phyloP scores from a whole-genome alignment of 352 stramenopile genomes.

The Pythium volutum region DNA sequence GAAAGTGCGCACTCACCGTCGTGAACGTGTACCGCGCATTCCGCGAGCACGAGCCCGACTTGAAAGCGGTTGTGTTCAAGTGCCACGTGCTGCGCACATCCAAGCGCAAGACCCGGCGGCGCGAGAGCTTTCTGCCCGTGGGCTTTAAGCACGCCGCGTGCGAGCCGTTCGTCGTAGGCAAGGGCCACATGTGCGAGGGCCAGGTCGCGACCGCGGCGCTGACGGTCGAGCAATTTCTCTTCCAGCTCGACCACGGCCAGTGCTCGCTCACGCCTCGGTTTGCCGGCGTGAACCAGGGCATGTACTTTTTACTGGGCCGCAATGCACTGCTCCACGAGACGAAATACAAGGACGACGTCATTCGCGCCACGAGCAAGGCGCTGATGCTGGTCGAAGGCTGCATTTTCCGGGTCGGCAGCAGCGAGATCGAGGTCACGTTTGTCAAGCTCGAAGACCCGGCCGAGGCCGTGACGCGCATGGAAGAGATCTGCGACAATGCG shows the following conservation, averaged over 20 bases:
- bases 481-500: constrained; percentile 45
- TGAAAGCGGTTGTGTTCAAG: constrained; percentile 61
- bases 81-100: constrained; percentile 60
- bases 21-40: constrained; percentile 50
- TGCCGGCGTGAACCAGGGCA: constrained; percentile 60
- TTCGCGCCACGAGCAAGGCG: constrained; percentile 66
- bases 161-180: constrained; percentile 52
- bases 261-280: constrained; percentile 56
- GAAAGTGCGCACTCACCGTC: constrained; percentile 49
- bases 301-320: constrained; percentile 67
- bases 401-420: constrained; percentile 57
- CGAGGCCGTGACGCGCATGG: constrained; percentile 17
- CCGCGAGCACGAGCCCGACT: constrained; percentile 47
- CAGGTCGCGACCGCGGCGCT: constrained; percentile 57
- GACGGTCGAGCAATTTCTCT: constrained; percentile 58
- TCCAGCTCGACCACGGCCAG: constrained; percentile 56
- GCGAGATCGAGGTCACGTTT: constrained; percentile 60
- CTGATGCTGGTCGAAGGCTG: constrained; percentile 67
- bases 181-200: constrained; percentile 51
- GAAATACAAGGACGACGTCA: constrained; percentile 35
- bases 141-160: constrained; percentile 44
- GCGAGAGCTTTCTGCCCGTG: constrained; percentile 49
- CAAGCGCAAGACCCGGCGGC: constrained; percentile 52
- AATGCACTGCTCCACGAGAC: constrained; percentile 39
- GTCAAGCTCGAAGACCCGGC: constrained; percentile 33